Base-by-base conservation (phyloP, 257 asterid genomes). In the Solanum gandarillasii region DNA sequence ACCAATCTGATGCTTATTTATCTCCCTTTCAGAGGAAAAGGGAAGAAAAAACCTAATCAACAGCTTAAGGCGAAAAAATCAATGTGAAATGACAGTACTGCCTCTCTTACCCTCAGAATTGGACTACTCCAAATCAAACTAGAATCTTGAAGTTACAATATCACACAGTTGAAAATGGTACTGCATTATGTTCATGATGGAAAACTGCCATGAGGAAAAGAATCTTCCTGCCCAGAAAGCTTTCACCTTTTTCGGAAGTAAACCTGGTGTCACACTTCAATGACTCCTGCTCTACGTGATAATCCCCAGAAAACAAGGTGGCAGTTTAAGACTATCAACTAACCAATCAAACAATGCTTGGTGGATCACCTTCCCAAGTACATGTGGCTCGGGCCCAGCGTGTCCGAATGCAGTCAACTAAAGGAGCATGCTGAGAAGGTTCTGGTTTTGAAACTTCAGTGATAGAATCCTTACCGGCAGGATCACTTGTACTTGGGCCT, bases 321-420 rank as follows among this genome's bases (percentile, higher is more conserved):
- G 84, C 84, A 39, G 62, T 23, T 23, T 20, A 82, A 18, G 88
- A 39, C 8, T 29, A 52, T 52, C 27, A 23, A 73, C 29, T 18
- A 52, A 87, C n/a, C 38, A 35, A 88, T 97, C 92, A 97, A 34
- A 97, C 99, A 35, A 97, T 95, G 86, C 99, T 97, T 3, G 99
- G 99, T 21, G 98, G 95, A 88, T 97, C 99, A 83, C 98, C 98
- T 72, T 93, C 99, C 99, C 99, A 97, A 21, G 91, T 91, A 90
- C 99, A 97, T 75, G 93, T 91, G 16, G 98, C 93, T 35, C 99
- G 96, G 0, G 96, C 84, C 99, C 99, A 97, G 7, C 99, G 96
- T 1, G 99, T 97, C 81, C 99, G 91, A 14, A 95, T 91, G 91
- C 99, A 97, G 86, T 97, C 98, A 11, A 95, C 99, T 93, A 97